Evolutionary conservation across 805 yeast genomes (phyloP).

Genomic region (Candida patagonica): DNA sequence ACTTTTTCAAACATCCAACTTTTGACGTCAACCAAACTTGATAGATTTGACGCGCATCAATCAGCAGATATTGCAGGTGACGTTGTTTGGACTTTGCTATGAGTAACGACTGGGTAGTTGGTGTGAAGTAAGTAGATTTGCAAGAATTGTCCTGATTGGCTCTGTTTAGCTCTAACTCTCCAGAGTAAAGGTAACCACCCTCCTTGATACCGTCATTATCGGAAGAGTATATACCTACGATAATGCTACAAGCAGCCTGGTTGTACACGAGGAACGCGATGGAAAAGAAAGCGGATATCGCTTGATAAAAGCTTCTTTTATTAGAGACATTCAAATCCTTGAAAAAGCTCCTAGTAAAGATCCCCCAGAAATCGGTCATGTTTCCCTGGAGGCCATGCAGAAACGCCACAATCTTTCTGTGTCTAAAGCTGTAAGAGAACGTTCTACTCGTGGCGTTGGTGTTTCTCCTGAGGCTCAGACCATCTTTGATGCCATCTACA

Average conservation of each 20-base stretch:
- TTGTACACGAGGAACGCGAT: constrained; percentile 19
- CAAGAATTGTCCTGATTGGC: not conserved
- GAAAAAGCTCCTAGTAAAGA: constrained; percentile 32
- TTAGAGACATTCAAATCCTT: constrained; percentile 42
- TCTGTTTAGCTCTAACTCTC: not conserved
- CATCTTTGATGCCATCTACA: constrained; percentile 35
- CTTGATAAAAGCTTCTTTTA: constrained; percentile 47
- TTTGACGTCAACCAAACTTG: too few species aligned
- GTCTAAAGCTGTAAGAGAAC: constrained; percentile 19
- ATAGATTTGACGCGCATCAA: too few species aligned
- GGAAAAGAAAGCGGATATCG: constrained; percentile 29
- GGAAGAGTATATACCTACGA: constrained; percentile 60
- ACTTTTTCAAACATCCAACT: too few species aligned
- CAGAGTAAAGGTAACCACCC: constrained; percentile 49
- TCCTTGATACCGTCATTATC: constrained; percentile 44
- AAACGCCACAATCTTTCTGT: constrained; percentile 22
- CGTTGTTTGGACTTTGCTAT: too few species aligned
- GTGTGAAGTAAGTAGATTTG: not conserved
- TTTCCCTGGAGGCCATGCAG: constrained; percentile 25
- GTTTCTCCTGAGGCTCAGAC: constrained; percentile 36
- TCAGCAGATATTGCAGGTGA: too few species aligned
- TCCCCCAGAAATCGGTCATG: constrained; percentile 28
- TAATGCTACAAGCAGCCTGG: constrained; percentile 36
- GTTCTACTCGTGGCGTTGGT: constrained; percentile 26
- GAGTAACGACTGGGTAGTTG: constrained; percentile 7